phyloP scores from a whole-genome alignment of 768 basidiomycete genomes.

The Kwoniella dejecticola region DNA sequence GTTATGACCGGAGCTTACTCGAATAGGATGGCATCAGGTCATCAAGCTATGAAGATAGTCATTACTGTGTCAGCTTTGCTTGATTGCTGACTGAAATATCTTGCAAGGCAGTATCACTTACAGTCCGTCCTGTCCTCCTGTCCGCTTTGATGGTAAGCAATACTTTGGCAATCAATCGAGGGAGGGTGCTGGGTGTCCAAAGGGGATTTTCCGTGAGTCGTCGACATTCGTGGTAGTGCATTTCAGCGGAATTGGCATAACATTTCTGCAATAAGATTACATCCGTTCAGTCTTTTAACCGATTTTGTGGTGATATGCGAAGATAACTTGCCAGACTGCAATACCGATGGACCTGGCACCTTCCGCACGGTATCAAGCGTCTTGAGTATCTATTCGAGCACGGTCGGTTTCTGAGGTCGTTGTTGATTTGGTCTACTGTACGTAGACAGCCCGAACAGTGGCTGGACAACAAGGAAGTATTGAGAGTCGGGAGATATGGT shows the following conservation, averaged over 20 bases:
- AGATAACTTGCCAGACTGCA: constrained; percentile 14
- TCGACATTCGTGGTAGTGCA: constrained; percentile 2
- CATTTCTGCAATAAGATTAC: constrained; percentile 6
- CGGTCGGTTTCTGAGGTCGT: not conserved
- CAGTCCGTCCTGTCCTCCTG: no score
- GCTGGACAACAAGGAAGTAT: not conserved
- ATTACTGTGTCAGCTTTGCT: no score
- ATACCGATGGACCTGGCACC: constrained; percentile 2
- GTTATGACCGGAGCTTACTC: no score
- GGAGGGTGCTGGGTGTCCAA: not conserved
- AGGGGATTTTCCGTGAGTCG: not conserved
- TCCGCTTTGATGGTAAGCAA: no score
- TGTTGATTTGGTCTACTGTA: not conserved
- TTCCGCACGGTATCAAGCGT: constrained; percentile 1
- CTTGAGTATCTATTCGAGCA: not conserved
- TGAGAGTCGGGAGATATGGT: not conserved
- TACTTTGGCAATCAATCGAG: constrained; percentile 1
- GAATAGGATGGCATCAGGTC: no score
- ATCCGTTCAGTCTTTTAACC: not conserved
- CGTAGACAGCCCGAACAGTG: constrained; percentile 13
- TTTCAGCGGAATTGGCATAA: not conserved
- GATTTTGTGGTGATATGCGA: not conserved
- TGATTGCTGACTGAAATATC: no score
- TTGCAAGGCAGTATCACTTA: no score
- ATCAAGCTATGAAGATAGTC: no score